A percentile compares a stretch with the other conserved stretches of the same genome.
Evolutionary conservation across 768 basidiomycete genomes (phyloP).

Genomic region (Tricholoma terreum): DNA sequence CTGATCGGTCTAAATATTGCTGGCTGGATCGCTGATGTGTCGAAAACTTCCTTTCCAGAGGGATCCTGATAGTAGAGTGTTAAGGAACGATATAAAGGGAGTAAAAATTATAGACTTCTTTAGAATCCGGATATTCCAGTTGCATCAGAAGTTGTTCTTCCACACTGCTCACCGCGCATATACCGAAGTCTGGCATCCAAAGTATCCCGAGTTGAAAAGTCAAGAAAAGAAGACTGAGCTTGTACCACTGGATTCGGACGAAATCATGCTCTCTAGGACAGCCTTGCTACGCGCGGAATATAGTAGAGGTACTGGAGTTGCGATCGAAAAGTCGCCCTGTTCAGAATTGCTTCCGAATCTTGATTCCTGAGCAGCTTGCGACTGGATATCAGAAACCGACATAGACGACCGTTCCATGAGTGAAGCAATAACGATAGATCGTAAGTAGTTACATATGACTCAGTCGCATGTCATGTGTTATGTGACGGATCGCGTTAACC

Average conservation of each 20-base stretch:
- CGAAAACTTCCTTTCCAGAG: not conserved
- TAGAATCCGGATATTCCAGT: not conserved
- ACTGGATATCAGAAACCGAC: not conserved
- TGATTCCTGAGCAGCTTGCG: not conserved
- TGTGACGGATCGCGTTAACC: too few relatives aligned
- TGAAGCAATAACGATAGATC: too few relatives aligned
- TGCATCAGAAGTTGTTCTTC: not conserved
- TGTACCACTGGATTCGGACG: conserved; percentile 19
- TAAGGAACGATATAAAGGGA: not conserved
- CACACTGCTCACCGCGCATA: not conserved
- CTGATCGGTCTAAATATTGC: conserved; percentile 15
- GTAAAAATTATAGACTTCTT: not conserved
- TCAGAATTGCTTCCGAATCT: not conserved
- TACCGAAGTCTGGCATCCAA: not conserved
- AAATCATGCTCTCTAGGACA: conserved; percentile 30
- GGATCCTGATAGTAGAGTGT: not conserved
- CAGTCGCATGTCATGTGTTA: too few relatives aligned
- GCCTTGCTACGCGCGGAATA: conserved; percentile 26
- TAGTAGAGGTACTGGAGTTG: conserved; percentile 28
- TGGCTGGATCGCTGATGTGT: not conserved
- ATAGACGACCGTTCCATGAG: not conserved
- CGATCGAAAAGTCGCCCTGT: conserved; percentile 14
- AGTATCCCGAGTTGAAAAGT: not conserved
- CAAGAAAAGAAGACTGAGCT: not conserved
- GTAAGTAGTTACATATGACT: too few relatives aligned